A percentile compares a stretch with the other conserved stretches of the same genome.
Evolutionary conservation across 345 rosid species (phyloP).

Genomic region (Murraya paniculata): DNA sequence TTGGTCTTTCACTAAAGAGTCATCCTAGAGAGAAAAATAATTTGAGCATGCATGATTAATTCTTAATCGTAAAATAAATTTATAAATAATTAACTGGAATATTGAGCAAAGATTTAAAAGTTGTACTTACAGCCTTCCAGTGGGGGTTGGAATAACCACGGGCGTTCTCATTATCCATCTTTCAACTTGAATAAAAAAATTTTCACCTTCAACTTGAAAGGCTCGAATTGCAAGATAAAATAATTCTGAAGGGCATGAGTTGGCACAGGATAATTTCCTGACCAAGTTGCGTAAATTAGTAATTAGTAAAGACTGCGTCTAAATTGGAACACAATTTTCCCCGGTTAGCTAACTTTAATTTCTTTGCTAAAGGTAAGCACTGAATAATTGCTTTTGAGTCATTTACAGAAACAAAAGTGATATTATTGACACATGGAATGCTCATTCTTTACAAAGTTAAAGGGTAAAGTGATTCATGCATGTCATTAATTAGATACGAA

Average conservation of each 20-base stretch:
- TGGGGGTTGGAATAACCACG: neutral
- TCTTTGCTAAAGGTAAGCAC: too few species aligned
- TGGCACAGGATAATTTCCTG: neutral
- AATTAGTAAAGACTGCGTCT: too few species aligned
- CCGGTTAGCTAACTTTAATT: too few species aligned
- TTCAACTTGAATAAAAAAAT: neutral
- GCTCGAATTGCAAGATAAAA: neutral
- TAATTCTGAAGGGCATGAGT: neutral
- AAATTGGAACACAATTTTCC: too few species aligned
- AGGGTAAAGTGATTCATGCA: too few species aligned
- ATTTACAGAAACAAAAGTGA: too few species aligned
- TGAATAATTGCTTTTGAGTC: too few species aligned
- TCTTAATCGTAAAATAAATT: neutral
- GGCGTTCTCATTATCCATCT: neutral
- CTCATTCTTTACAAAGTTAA: too few species aligned
- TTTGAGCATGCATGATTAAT: neutral
- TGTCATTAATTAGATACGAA: too few species aligned
- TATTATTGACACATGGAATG: too few species aligned
- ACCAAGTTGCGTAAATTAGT: neutral
- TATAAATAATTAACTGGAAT: neutral
- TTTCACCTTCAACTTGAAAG: neutral
- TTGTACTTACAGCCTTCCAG: neutral
- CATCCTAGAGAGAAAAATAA: neutral
- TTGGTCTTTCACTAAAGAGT: neutral
- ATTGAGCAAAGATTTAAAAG: neutral